A percentile compares a stretch with the other conserved stretches of the same genome.
Conservation (phyloP, 768 basidiomycete species). For the Clathrus columnatus region DNA sequence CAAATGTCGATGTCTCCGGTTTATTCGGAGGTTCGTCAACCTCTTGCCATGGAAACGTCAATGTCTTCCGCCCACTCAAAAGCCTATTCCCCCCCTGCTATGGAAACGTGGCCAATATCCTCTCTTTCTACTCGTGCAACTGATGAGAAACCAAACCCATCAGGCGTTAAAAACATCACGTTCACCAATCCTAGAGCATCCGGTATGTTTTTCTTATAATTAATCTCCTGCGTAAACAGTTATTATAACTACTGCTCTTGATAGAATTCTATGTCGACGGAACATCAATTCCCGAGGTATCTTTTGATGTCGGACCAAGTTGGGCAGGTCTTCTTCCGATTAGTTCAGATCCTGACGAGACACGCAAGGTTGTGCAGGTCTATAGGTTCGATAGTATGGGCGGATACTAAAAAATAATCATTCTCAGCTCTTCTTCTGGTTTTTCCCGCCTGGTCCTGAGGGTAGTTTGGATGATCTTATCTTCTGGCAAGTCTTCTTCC, state of each 20-base stretch:
- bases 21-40: constrained; percentile 6
- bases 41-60: not conserved
- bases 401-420: too few relatives aligned
- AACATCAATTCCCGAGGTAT: constrained; percentile 51
- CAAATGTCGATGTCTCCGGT: constrained; percentile 8
- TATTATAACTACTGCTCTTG: not conserved
- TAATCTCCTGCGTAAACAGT: not conserved
- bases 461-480: constrained; percentile 67
- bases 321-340: constrained; percentile 72
- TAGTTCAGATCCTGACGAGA: constrained; percentile 49
- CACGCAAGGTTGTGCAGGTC: constrained; percentile 45
- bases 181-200: constrained; percentile 61
- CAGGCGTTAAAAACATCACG: constrained; percentile 51
- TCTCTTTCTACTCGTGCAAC: not conserved
- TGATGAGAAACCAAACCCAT: constrained; percentile 7
- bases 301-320: constrained; percentile 67
- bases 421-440: constrained; percentile 70
- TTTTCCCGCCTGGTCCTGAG: constrained; percentile 69
- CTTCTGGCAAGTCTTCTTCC: constrained; percentile 44
- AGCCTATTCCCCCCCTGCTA: constrained; percentile 1
- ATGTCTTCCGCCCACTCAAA: constrained; percentile 1
- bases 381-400: not conserved
- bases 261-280: constrained; percentile 68
- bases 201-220: constrained; percentile 27
- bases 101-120: not conserved